Evolutionary conservation across 306 rosid genomes (phyloP), one percentile per base, ranked within the genome.

Genomic region (Medicago lupulina): DNA sequence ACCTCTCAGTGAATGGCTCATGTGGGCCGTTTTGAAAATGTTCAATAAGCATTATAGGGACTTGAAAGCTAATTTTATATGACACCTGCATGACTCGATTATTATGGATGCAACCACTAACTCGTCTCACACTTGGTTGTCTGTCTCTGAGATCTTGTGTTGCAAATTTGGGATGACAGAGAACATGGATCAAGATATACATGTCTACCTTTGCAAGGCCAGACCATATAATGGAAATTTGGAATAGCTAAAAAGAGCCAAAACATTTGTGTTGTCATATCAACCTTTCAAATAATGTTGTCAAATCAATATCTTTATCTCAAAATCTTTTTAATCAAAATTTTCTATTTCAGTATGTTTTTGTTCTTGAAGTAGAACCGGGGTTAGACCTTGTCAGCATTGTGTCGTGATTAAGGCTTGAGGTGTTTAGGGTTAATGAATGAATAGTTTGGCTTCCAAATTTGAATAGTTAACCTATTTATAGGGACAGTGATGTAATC

Each of bases 131-230:
- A 57, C 51, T 73, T 76, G 74, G 49, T 51, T 61, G 62, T 76
- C 11, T 62, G 78, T 77, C 68, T 57, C 38, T 21, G 43, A 60
- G 78, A 79, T 62, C 55, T 47, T 63, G 53, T 75, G 82, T 59
- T 60, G 38, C 19, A 31, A 80, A 67, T 19, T 58, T 58, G 66
- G 31, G 6, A 75, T 81, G 65, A 50, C 73, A 34, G 51, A 63
- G 79, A 81, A 78, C 70, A 73, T 75, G 83, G 79, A 85, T 76
- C 60, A 72, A 64, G 79, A 70, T 70, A 57, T 51, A 58, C 72
- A 67, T 41, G 15, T 78, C 21, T 82, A 34, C 61, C 80, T 66
- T 67, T 59, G 23, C 46, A 14, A 40, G 19, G 70, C 77, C 54
- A 60, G n/a, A 53, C 70, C 57, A 49, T 43, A 75, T 82, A 60